phyloP scores from a whole-genome alignment of 352 stramenopile genomes.

The Phytopythium ostracodes region DNA sequence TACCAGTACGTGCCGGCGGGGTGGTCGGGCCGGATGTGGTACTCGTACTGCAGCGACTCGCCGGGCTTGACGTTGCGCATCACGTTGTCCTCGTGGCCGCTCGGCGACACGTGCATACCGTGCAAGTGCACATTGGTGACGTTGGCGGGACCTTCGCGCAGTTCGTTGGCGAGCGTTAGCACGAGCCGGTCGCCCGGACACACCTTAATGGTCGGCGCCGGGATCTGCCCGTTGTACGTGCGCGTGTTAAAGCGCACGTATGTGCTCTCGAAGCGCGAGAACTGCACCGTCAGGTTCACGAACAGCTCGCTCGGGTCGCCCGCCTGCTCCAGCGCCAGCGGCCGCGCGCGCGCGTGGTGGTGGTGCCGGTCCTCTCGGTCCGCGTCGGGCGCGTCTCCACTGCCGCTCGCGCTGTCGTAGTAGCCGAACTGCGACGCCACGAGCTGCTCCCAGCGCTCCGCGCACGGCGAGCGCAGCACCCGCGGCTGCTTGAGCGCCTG shows the following conservation, averaged over 20 bases:
- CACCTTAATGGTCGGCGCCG: slow-evolving; percentile 67
- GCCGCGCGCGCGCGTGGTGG: slow-evolving; percentile 16
- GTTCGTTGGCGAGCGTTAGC: slow-evolving; percentile 50
- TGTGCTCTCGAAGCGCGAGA: slow-evolving; percentile 59
- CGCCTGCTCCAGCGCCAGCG: slow-evolving; percentile 27
- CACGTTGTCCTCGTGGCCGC: slow-evolving; percentile 55
- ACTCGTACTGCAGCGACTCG: slow-evolving; percentile 48
- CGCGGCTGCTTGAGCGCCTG: slow-evolving; percentile 32
- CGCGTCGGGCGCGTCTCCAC: background rate
- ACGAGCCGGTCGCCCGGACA: slow-evolving; percentile 62
- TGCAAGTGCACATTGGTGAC: slow-evolving; percentile 73
- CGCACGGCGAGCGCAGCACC: slow-evolving; percentile 41
- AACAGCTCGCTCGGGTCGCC: slow-evolving; percentile 40
- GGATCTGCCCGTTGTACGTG: slow-evolving; percentile 63
- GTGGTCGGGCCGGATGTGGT: slow-evolving; percentile 65
- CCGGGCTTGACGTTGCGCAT: slow-evolving; percentile 47
- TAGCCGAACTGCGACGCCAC: slow-evolving; percentile 11
- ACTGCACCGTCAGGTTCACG: slow-evolving; percentile 52
- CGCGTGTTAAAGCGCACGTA: slow-evolving; percentile 76
- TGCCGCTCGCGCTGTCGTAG: slow-evolving; percentile 3
- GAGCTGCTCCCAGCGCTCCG: slow-evolving; percentile 29
- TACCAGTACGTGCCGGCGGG: slow-evolving; percentile 80
- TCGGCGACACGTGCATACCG: slow-evolving; percentile 60
- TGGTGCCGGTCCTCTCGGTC: slow-evolving; percentile 5
- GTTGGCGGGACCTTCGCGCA: slow-evolving; percentile 46